Percentiles rank a stretch among this genome's conserved stretches.
Evolutionary conservation across 371 early-diverging fungal genomes (phyloP).

Genomic region (Sporodiniella umbellata): DNA sequence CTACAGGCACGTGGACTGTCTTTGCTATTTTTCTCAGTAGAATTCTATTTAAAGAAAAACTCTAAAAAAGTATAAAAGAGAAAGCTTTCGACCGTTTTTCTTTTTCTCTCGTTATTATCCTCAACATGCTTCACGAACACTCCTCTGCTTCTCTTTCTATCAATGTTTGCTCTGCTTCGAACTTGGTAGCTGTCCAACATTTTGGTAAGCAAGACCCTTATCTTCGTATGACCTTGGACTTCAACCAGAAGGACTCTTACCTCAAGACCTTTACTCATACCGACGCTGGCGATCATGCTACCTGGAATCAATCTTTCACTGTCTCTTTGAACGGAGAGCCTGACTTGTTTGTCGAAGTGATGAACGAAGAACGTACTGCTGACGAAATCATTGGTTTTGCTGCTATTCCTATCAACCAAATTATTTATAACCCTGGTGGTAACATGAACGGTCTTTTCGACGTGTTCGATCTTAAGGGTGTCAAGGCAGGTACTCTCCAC

Average conservation of each 20-base stretch:
- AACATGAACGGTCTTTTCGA: conserved; percentile 47
- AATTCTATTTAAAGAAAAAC: too few species aligned
- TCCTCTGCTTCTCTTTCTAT: conserved; percentile 34
- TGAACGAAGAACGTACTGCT: conserved; percentile 48
- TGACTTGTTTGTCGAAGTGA: conserved; percentile 54
- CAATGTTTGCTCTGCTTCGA: conserved; percentile 37
- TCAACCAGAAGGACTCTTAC: conserved; percentile 41
- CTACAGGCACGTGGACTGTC: too few species aligned
- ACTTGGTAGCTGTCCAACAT: conserved; percentile 38
- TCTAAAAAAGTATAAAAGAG: not conserved
- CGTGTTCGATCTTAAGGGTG: conserved; percentile 43
- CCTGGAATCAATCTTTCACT: conserved; percentile 58
- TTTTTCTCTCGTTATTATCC: not conserved
- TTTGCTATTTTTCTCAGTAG: too few species aligned
- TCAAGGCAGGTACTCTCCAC: conserved; percentile 46
- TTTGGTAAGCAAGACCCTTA: conserved; percentile 62
- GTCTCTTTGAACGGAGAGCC: conserved; percentile 45
- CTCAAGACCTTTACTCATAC: conserved; percentile 57
- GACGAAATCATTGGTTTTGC: conserved; percentile 58
- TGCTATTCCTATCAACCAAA: conserved; percentile 57
- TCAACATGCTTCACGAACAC: conserved; percentile 1
- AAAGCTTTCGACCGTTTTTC: not conserved
- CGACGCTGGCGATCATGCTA: conserved; percentile 48
- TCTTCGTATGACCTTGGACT: conserved; percentile 48
- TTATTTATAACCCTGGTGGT: conserved; percentile 48